Conservation (phyloP, 495 filamentous ascomycete species). For the Parathielavia appendiculata region DNA sequence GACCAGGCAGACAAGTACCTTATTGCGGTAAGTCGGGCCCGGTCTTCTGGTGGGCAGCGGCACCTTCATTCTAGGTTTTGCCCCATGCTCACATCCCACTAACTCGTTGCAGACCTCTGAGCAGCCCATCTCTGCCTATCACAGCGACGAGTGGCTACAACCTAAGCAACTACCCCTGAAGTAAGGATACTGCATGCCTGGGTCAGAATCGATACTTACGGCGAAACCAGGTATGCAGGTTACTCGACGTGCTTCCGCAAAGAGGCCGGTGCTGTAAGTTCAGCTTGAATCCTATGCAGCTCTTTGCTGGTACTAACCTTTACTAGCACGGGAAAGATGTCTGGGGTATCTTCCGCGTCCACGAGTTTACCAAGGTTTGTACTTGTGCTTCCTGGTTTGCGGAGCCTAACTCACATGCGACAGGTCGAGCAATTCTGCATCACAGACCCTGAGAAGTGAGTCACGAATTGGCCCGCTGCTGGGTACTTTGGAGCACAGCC, state of each 20-base stretch:
- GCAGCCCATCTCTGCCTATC: constrained; percentile 87
- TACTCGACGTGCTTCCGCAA: constrained; percentile 93
- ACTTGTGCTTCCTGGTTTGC: not conserved
- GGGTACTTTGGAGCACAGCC: not conserved
- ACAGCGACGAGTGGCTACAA: constrained; percentile 88
- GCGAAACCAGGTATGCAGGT: constrained; percentile 59
- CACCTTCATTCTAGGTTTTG: too few species aligned
- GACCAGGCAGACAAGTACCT: constrained; percentile 88
- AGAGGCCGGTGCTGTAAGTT: constrained; percentile 66
- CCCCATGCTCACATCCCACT: not conserved
- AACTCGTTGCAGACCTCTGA: constrained; percentile 62
- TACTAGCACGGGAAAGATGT: constrained; percentile 81
- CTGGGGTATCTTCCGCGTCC: constrained; percentile 97
- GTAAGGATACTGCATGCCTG: constrained; percentile 34
- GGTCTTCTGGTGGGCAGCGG: not conserved
- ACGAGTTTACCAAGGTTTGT: constrained; percentile 90
- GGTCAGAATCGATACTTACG: constrained; percentile 28
- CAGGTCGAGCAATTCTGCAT: constrained; percentile 91
- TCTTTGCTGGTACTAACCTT: not conserved
- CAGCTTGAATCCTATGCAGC: not conserved
- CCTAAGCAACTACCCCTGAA: constrained; percentile 81
- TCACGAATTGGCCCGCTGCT: not conserved
- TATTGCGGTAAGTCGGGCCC: constrained; percentile 54
- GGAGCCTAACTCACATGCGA: not conserved
- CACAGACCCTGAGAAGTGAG: constrained; percentile 76